Percentiles rank a stretch among this genome's conserved stretches.
Conservation (phyloP, 108 stramenopile species). For the Cyclotella kingstonii region DNA sequence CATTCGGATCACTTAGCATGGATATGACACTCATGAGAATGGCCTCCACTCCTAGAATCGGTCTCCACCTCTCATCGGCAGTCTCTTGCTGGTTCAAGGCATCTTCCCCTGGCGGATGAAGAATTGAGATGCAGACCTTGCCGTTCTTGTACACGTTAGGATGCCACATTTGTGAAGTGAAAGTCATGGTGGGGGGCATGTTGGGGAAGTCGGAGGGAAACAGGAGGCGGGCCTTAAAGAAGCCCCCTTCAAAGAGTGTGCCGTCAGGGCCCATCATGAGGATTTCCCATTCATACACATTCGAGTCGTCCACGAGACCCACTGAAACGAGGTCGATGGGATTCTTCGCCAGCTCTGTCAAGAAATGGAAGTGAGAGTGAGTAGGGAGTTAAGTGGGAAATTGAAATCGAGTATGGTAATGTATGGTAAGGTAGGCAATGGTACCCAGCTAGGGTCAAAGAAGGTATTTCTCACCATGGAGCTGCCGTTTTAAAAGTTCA, state of each 20-base stretch:
- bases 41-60: slow-evolving; percentile 97
- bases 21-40: slow-evolving; percentile 93
- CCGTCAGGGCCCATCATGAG: slow-evolving; percentile 93
- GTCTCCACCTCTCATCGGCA: slow-evolving; percentile 98
- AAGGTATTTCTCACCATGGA: slow-evolving; percentile 55
- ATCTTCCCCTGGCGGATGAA: slow-evolving; percentile 98
- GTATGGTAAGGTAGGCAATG: neutral
- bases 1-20: slow-evolving; percentile 98
- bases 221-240: slow-evolving; percentile 92
- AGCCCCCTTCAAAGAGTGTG: slow-evolving; percentile 93
- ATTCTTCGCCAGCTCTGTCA: slow-evolving; percentile 78
- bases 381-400: neutral
- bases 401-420: slow-evolving; percentile 6
- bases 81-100: slow-evolving; percentile 91
- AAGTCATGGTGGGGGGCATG: slow-evolving; percentile 94
- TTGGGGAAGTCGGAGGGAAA: slow-evolving; percentile 98
- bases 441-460: neutral
- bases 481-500: slow-evolving; percentile 79
- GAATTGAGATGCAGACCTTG: slow-evolving; percentile 97
- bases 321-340: slow-evolving; percentile 90
- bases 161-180: slow-evolving; percentile 97
- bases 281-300: slow-evolving; percentile 95
- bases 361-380: neutral
- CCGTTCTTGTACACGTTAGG: slow-evolving; percentile 93
- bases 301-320: slow-evolving; percentile 79